Percentiles rank a stretch among this genome's conserved stretches.
phyloP scores from a whole-genome alignment of 495 filamentous ascomycete genomes.

The Penicillium longicatenatum region DNA sequence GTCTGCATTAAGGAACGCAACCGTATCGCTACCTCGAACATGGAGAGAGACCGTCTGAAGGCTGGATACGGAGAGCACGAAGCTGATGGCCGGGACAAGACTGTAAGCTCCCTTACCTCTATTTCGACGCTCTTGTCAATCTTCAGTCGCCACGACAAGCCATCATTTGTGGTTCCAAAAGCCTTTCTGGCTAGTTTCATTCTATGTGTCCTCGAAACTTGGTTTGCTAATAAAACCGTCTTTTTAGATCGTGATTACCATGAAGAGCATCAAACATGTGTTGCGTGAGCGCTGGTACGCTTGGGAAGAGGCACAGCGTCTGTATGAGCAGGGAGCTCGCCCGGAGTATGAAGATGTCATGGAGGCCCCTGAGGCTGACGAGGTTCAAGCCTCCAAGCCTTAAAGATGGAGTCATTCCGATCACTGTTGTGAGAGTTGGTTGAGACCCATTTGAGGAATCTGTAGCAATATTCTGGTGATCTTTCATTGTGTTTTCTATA shows the following conservation, averaged over 20 bases:
- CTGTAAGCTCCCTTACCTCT: constrained; percentile 52
- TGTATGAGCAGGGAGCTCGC: constrained; percentile 61
- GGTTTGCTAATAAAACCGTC: constrained; percentile 17
- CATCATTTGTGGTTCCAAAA: not conserved
- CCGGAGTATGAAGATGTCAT: constrained; percentile 21
- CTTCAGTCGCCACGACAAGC: not conserved
- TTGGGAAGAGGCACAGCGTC: constrained; percentile 78
- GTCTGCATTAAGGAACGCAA: constrained; percentile 92
- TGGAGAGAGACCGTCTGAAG: constrained; percentile 64
- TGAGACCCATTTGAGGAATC: not conserved
- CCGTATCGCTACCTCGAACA: constrained; percentile 73
- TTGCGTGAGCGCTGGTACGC: constrained; percentile 88
- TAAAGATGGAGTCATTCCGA: constrained; percentile 5
- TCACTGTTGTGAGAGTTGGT: not conserved
- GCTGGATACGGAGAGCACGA: constrained; percentile 71
- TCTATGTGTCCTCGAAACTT: not conserved
- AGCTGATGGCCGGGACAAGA: constrained; percentile 54
- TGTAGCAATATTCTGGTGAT: constrained; percentile 16
- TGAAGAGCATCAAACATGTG: constrained; percentile 76
- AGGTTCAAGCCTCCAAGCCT: constrained; percentile 16
- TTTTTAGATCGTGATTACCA: constrained; percentile 66
- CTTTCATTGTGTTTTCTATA: constrained; percentile 5
- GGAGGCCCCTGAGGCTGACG: constrained; percentile 13
- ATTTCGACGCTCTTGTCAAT: not conserved
- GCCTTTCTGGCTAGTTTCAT: not conserved